Evolutionary conservation across 305 asterid species (phyloP).

Genomic region (Fraxinus ornus): DNA sequence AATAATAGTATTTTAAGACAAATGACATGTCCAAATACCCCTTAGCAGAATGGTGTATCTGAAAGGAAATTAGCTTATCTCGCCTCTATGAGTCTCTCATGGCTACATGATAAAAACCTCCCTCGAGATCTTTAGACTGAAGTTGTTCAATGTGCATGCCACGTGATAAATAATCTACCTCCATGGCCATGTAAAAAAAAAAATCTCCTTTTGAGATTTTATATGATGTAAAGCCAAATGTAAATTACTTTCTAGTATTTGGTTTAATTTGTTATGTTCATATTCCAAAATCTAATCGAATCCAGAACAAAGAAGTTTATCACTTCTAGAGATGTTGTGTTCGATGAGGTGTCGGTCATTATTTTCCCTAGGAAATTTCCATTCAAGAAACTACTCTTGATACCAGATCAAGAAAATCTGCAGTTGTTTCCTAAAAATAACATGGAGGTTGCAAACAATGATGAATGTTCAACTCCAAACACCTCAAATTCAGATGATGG

Average conservation of each 20-base stretch:
- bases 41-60: background rate
- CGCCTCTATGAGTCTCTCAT: constrained; percentile 1
- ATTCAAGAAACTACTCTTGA: background rate
- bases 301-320: background rate
- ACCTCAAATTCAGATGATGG: background rate
- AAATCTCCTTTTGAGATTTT: background rate
- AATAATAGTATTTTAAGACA: background rate
- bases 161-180: constrained; percentile 15
- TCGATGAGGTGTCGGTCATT: background rate
- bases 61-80: constrained; percentile 1
- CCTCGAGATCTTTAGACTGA: constrained; percentile 12
- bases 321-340: background rate
- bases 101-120: constrained; percentile 18
- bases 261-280: background rate
- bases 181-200: constrained; percentile 16
- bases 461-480: background rate
- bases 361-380: background rate
- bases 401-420: background rate
- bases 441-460: background rate
- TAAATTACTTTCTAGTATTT: background rate
- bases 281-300: background rate
- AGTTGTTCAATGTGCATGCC: background rate
- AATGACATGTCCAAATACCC: constrained; percentile 19
- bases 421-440: background rate
- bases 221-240: background rate